These are phyloP conservation scores for Incumbomyces delicatus DNA, from an alignment of 2,329 filamentous ascomycete genomes.

Conservation along the genomic window DNA sequence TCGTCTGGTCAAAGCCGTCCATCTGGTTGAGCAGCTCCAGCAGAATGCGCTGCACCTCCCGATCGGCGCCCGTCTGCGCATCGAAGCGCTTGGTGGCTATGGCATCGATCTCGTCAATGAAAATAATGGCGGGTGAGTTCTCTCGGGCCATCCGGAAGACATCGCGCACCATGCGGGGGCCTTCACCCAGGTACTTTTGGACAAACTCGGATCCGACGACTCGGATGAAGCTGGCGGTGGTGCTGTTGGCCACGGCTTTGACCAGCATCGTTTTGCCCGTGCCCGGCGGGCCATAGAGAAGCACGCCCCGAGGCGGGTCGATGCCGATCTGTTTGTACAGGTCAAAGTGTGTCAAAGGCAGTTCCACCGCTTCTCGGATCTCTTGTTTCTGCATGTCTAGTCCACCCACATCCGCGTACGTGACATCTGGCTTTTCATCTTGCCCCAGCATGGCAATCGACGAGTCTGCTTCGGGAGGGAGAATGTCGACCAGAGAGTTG, in stretches of 20 bases:
- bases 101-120: constrained; percentile 98
- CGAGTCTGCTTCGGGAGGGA: constrained; percentile 96
- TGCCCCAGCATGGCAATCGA: constrained; percentile 96
- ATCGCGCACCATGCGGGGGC: constrained; percentile 96
- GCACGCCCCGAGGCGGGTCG: constrained; percentile 88
- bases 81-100: constrained; percentile 99
- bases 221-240: constrained; percentile 94
- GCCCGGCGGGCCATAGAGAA: constrained; percentile 91
- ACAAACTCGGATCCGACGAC: constrained; percentile 98
- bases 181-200: constrained; percentile 96
- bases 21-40: constrained; percentile 98
- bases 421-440: constrained; percentile 96
- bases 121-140: constrained; percentile 97
- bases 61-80: constrained; percentile 92
- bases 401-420: constrained; percentile 94
- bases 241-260: constrained; percentile 97
- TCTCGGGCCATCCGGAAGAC: constrained; percentile 98
- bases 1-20: constrained; percentile 98
- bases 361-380: constrained; percentile 92
- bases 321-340: constrained; percentile 99
- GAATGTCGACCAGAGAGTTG: constrained; percentile 94
- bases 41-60: constrained; percentile 96
- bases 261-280: constrained; percentile 96
- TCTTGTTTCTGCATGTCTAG: constrained; percentile 99
- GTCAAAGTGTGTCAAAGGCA: constrained; percentile 94